A percentile compares a stretch with the other conserved stretches of the same genome.
These are phyloP conservation scores for Bipolaris oryzae DNA, from an alignment of 2,329 filamentous ascomycete species.

Conservation along the genomic window DNA sequence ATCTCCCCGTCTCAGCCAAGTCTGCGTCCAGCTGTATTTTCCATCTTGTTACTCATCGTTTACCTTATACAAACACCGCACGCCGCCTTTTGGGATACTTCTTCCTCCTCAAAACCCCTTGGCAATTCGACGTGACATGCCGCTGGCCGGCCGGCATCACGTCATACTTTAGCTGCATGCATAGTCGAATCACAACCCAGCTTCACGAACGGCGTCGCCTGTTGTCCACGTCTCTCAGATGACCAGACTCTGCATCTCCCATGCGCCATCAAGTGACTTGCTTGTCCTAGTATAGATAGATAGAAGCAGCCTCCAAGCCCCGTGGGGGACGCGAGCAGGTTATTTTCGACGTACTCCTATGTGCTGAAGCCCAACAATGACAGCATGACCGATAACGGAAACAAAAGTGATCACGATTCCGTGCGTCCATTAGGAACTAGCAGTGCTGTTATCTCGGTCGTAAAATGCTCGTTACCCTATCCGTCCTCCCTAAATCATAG, in stretches of 20 bases:
- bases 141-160: conserved; percentile 7
- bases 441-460: conserved; percentile 13
- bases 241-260: conserved; percentile 1
- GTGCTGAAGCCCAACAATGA: not conserved
- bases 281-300: conserved; percentile 1
- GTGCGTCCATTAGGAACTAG: conserved; percentile 12
- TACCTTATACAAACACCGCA: not conserved
- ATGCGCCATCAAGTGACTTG: conserved; percentile 14
- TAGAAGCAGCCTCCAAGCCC: not conserved
- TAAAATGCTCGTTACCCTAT: conserved; percentile 17
- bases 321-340: not conserved
- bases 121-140: not conserved
- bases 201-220: conserved; percentile 2
- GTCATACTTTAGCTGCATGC: conserved; percentile 15
- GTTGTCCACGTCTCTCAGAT: conserved; percentile 6
- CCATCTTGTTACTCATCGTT: not conserved
- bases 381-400: not conserved
- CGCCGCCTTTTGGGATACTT: not conserved
- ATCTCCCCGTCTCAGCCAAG: not conserved
- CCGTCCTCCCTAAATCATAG: not conserved
- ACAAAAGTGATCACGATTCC: not conserved
- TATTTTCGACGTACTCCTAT: too few relatives aligned
- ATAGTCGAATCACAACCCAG: conserved; percentile 12
- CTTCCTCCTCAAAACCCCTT: not conserved
- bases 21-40: not conserved